These are phyloP conservation scores for Yamadazyma blattariae DNA, from an alignment of 1,139 yeast genomes.

Conservation along the genomic window DNA sequence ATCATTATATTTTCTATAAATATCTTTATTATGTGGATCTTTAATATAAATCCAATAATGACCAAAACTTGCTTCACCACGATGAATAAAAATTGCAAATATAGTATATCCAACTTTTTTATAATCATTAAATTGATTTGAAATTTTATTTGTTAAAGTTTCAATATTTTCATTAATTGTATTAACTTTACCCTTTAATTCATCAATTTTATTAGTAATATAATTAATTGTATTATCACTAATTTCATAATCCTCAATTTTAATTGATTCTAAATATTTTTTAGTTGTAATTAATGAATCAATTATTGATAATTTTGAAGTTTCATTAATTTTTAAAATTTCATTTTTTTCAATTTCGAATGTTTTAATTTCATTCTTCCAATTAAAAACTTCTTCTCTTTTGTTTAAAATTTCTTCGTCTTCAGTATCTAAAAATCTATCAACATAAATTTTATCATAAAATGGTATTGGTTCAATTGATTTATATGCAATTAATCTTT, in stretches of 20 bases:
- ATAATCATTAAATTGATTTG: conserved; percentile 59
- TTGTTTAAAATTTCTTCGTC: conserved; percentile 53
- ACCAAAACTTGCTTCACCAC: conserved; percentile 95
- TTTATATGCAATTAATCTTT: conserved; percentile 70
- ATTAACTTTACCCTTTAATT: conserved; percentile 18
- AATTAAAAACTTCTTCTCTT: conserved; percentile 57
- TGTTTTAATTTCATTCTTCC: conserved; percentile 56
- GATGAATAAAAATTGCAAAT: conserved; percentile 89
- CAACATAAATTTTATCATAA: conserved; percentile 74
- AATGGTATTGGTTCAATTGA: conserved; percentile 81
- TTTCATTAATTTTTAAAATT: conserved; percentile 42
- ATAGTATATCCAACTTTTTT: conserved; percentile 70
- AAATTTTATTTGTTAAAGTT: conserved; percentile 41
- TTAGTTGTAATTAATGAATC: conserved; percentile 50
- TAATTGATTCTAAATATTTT: conserved; percentile 47
- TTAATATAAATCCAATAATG: conserved; percentile 95
- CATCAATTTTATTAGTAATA: conserved; percentile 28
- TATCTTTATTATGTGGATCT: conserved; percentile 59
- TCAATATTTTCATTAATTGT: conserved; percentile 22
- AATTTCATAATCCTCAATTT: conserved; percentile 21
- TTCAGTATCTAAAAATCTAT: conserved; percentile 76
- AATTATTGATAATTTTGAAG: conserved; percentile 49
- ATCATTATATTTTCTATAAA: conserved; percentile 89
- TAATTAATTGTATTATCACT: conserved; percentile 35
- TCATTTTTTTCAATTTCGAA: conserved; percentile 42